phyloP scores from a whole-genome alignment of 2,329 filamentous ascomycete genomes.

The Phaeoacremonium minimum region DNA sequence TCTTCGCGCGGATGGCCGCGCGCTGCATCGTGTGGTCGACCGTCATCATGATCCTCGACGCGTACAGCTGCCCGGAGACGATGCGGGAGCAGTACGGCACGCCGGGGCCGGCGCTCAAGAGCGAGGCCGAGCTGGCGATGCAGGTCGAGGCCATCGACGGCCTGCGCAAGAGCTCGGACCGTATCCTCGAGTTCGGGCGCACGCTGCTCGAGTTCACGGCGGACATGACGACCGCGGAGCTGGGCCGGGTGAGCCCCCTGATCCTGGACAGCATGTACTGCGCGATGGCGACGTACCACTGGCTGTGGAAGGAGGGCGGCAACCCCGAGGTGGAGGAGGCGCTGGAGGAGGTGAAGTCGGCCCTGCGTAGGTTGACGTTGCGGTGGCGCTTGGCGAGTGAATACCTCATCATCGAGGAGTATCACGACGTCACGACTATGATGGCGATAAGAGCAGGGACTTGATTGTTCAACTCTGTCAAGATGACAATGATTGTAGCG shows the following conservation, averaged over 20 bases:
- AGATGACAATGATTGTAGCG: not conserved
- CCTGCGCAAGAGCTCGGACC: constrained; percentile 20
- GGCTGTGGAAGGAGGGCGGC: constrained; percentile 30
- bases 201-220: constrained; percentile 12
- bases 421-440: constrained; percentile 24
- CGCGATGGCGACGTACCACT: constrained; percentile 28
- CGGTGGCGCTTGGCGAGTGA: constrained; percentile 30
- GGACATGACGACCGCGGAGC: constrained; percentile 11
- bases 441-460: constrained; percentile 7
- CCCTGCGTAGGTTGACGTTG: constrained; percentile 19
- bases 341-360: constrained; percentile 21
- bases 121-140: constrained; percentile 19
- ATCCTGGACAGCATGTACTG: constrained; percentile 31
- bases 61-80: constrained; percentile 26
- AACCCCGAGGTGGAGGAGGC: constrained; percentile 19
- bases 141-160: constrained; percentile 26
- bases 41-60: constrained; percentile 24
- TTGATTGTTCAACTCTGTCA: not conserved
- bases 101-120: constrained; percentile 30
- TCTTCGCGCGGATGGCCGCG: constrained; percentile 11
- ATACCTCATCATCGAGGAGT: constrained; percentile 27
- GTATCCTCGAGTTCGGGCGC: constrained; percentile 20
- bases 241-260: constrained; percentile 25
- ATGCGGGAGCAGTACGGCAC: constrained; percentile 10
- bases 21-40: constrained; percentile 14